Base-by-base conservation (phyloP, 768 basidiomycete species). In the Auriscalpium vulgare region DNA sequence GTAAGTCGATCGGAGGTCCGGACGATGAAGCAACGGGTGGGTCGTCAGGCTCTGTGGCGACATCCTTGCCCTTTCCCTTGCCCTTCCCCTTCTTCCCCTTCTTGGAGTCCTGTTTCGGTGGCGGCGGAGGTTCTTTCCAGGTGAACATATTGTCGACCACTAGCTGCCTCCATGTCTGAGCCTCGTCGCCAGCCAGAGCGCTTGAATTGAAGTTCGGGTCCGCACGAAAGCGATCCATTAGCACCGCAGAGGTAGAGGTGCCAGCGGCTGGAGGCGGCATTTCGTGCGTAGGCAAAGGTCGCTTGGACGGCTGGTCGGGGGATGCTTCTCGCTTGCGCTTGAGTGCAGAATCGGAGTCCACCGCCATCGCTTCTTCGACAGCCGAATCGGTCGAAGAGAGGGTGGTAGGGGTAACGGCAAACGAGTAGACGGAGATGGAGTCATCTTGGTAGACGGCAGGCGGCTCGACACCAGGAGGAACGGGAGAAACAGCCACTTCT, bases 371-470 rank as follows among this genome's bases (percentile, higher is more conserved):
- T 4, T 40, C 36, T 6, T 35, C 34, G 2, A 17, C 47, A 10
- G 43, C 13, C n/a, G 44, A 21, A 6, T 37, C 16, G 1, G 46
- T 21, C 23, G 34, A 45, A 13, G 21, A 50, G 34, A 6, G 50
- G 19, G 7, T 10, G 17, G 19, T 40, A 13, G 34, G 68, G 60
- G 7, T 69, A 58, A 48, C 81, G 60, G 86, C 78, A 40, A 89
- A 73, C 1, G 79, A 76, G 61, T 85, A 88, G 8, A 91, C 77
- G 8, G 78, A 74, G 51, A 92, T 68, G 60, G 83, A 83, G 10
- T 77, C 72, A 63, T 91, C 88, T 54, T 74, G 70, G 69, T 76
- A 88, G 37, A 83, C 69, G 2, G 83, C 82, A 16, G 38, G 57
- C 17, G 71, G 67, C 23, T 70, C 66, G 9, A 70, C 65, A 3